Conservation (phyloP, 495 filamentous ascomycete species). For the Penicillium mononematosum region DNA sequence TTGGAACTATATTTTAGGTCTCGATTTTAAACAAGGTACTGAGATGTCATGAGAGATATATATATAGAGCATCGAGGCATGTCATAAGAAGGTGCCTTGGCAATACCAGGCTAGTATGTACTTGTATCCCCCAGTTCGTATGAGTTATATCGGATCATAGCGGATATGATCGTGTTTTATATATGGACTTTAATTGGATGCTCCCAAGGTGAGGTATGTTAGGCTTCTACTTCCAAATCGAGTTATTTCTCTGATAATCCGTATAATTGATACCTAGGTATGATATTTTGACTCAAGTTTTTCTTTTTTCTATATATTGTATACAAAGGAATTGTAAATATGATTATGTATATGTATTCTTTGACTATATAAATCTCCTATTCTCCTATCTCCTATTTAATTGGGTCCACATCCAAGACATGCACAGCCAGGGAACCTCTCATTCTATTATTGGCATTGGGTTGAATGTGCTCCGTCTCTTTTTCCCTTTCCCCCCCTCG, state of each 20-base stretch:
- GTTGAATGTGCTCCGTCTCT: not conserved
- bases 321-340: not conserved
- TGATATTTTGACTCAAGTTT: too few relatives aligned
- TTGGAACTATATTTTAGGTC: not conserved
- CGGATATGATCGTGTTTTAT: not conserved
- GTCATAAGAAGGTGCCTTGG: not conserved
- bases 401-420: conserved; percentile 15
- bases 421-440: conserved; percentile 13
- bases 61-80: not conserved
- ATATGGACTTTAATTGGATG: too few relatives aligned
- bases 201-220: too few relatives aligned
- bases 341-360: not conserved
- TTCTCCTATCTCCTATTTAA: conserved; percentile 3
- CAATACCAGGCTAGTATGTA: not conserved
- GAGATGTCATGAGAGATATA: not conserved
- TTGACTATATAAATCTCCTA: too few relatives aligned
- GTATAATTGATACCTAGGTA: too few relatives aligned
- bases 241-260: too few relatives aligned
- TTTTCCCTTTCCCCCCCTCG: not conserved
- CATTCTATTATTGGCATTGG: conserved; percentile 11
- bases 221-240: too few relatives aligned
- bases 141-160: not conserved
- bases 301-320: too few relatives aligned
- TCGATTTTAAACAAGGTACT: not conserved
- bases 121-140: not conserved